Conservation (phyloP, 2,329 filamentous ascomycete genomes). For the Stachybotrys elegans region DNA sequence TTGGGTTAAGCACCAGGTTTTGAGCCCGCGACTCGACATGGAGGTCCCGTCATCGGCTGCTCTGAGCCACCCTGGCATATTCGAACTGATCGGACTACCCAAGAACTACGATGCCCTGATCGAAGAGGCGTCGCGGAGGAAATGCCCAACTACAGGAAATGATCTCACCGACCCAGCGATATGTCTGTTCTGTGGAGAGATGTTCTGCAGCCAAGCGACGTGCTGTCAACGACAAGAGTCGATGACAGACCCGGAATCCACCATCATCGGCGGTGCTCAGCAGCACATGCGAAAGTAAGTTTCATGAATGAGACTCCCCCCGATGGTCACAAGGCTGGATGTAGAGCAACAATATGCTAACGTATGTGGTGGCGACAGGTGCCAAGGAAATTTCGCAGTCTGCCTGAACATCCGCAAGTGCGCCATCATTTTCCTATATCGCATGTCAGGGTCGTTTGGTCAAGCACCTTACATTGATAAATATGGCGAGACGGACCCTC, state of each 20-base stretch:
- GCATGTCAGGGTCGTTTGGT: conserved; percentile 75
- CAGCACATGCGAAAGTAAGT: conserved; percentile 86
- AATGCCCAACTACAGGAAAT: conserved; percentile 85
- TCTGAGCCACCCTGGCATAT: conserved; percentile 80
- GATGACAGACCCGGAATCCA: conserved; percentile 32
- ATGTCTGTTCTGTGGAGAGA: conserved; percentile 93
- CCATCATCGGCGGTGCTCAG: conserved; percentile 73
- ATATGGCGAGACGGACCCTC: conserved; percentile 93
- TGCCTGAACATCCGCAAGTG: conserved; percentile 98
- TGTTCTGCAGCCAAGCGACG: conserved; percentile 90
- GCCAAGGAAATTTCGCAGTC: conserved; percentile 82
- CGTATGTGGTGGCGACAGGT: too few species aligned
- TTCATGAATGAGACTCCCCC: too few species aligned
- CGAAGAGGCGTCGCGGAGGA: conserved; percentile 79
- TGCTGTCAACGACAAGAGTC: conserved; percentile 73
- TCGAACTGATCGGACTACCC: conserved; percentile 87
- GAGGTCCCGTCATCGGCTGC: conserved; percentile 37
- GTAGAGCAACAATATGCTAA: too few species aligned
- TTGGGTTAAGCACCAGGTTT: conserved; percentile 67
- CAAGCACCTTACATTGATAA: conserved; percentile 91
- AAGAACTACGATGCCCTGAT: conserved; percentile 90
- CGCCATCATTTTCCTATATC: conserved; percentile 81
- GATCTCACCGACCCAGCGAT: conserved; percentile 87
- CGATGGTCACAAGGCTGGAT: too few species aligned
- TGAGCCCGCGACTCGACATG: conserved; percentile 27